Percentiles rank a stretch among this genome's conserved stretches.
These are phyloP conservation scores for Clarireedia sp. DNA, from an alignment of 2,329 filamentous ascomycete genomes.

Conservation along the genomic window DNA sequence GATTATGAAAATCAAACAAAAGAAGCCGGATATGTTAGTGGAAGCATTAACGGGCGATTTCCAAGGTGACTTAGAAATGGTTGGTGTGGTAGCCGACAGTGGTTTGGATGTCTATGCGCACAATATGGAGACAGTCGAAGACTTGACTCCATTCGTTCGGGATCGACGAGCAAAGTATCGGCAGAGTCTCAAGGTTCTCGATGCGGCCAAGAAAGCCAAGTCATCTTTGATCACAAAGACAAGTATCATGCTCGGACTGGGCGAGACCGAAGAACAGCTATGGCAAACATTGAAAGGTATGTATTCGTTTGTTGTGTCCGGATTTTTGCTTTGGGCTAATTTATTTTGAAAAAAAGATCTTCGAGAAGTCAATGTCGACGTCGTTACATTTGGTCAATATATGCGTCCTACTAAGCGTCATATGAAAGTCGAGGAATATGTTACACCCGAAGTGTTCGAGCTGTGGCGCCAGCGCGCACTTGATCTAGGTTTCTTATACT, in stretches of 20 bases:
- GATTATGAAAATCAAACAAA: constrained; percentile 85
- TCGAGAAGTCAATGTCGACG: constrained; percentile 73
- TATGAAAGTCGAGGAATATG: constrained; percentile 92
- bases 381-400: constrained; percentile 99
- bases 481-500: constrained; percentile 95
- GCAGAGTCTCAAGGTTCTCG: constrained; percentile 73
- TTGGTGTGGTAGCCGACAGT: constrained; percentile 71
- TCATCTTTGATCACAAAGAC: constrained; percentile 91
- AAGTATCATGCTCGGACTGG: constrained; percentile 90
- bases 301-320: constrained; percentile 13
- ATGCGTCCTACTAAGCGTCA: constrained; percentile 98
- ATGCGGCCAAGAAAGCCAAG: constrained; percentile 70
- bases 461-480: constrained; percentile 83
- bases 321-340: constrained; percentile 10
- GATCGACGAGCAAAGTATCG: constrained; percentile 85
- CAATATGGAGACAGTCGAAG: constrained; percentile 94
- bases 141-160: constrained; percentile 77
- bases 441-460: constrained; percentile 87
- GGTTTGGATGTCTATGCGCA: constrained; percentile 95
- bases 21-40: constrained; percentile 68
- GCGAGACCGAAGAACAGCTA: constrained; percentile 83
- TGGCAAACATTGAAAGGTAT: constrained; percentile 66
- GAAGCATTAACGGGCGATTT: constrained; percentile 87
- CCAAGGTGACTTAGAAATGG: constrained; percentile 77
- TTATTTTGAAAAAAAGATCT: constrained; percentile 48